Evolutionary conservation across 108 stramenopile species (phyloP), one percentile per base, ranked within the genome.

Genomic region (Fistulifera solaris): DNA sequence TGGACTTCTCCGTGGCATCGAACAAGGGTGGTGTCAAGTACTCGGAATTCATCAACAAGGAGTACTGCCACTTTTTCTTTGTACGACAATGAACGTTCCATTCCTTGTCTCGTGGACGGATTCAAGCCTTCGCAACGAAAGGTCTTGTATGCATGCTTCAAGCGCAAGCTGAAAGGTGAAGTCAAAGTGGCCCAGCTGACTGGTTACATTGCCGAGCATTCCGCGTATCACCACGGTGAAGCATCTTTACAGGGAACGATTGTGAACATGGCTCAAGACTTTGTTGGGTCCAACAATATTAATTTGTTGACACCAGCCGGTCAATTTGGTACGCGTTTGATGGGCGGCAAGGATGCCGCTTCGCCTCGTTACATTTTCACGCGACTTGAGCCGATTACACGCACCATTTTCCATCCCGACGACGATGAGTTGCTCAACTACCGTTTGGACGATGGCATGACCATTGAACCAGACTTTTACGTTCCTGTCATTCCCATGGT

Each of bases 181-280:
- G 96, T 99, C 54, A 99, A 99, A 77, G 97, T 98, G 12, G 96
- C 96, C 1, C 89, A 89, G 60, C 77, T 94, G 23, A 64, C 76
- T 31, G 85, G 89, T 13, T 98, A 96, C 60, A 82, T 95, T 23
- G 87, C 86, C 19, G 97, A 98, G 61, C 91, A 96, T 64, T 89
- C 95, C 31, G 98, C 97, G 12, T 99, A 99, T 69, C 99, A 99
- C 67, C 99, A 99, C 66, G 99, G 99, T 19, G 99, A 99, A 64
- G 84, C 76, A 21, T 95, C 94, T 2, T 77, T 99, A 3, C 78
- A 83, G 27, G 83, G 87, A 38, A 94, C 99, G 38, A 97, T 99
- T 62, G 76, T 97, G 56, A 77, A 80, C 24, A 94, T 96, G 93
- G 93, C 93, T 0, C 96, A 96, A 40, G 85, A 94, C 72, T 96